Evolutionary conservation across 2,329 filamentous ascomycete genomes (phyloP), one percentile per base, ranked within the genome.

Genomic region (Claviceps citrina): DNA sequence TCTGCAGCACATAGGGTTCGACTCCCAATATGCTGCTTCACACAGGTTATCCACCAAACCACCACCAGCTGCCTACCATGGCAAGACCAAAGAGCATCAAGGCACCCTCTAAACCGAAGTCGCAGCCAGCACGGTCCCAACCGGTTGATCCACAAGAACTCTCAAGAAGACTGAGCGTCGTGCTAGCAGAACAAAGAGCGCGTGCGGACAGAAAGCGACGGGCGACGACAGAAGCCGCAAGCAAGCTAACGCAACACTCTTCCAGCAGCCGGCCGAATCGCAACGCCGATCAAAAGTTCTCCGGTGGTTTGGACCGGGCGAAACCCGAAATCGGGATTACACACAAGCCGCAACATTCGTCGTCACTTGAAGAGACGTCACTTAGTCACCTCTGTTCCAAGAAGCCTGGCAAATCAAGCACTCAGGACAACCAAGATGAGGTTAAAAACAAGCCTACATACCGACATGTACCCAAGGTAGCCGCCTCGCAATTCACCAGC

Each of bases 61-160:
- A 42, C 36, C 39, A 31, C 8, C 33, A 18, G 24, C 33, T 41
- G 32, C 26, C 42, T 19, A 35, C 28, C 22, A 25, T 20, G 22
- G 12, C 39, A 36, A 37, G 33, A 31, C 31, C 31, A n/a, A 38
- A 40, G 25, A 25, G 13, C 15, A 25, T 39, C 7, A 18, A 30
- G 25, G 31, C 15, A 26, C 18, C 27, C 13, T 37, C 32, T 9
- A 40, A 40, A 18, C 28, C 40, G 26, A 48, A 45, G 16, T 41
- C 44, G 19, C 45, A 43, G 31, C 43, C 49, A 10, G 47, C 51
- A 19, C 48, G 49, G 1, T 51, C 58, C 9, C 47, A 54, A 25
- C 54, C 60, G 2, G 55, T 77, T 34, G 72, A 78, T 44, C 61
- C 74, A 0, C 63, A 69, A 22, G 73, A 78, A 41, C 55, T 78